Conservation (phyloP, 805 yeast species). For the Suhomyces pyralidae region DNA sequence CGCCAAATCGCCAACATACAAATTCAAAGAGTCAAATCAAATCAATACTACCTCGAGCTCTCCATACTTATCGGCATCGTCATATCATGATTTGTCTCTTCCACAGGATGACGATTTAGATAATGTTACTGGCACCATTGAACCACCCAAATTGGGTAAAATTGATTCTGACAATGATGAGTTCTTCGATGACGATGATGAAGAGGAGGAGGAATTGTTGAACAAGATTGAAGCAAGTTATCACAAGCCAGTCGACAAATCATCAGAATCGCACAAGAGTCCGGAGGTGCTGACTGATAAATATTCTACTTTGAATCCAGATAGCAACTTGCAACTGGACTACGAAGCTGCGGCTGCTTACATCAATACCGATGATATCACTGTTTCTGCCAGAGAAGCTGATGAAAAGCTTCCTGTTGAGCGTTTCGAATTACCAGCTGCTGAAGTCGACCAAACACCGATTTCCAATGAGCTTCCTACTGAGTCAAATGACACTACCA, state of each 20-base stretch:
- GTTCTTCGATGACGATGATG: neutral
- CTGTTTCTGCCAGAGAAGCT: neutral
- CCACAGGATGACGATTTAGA: neutral
- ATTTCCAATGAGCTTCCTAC: neutral
- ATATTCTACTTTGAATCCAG: neutral
- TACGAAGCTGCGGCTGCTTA: constrained; percentile 1
- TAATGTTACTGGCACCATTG: neutral
- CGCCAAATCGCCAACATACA: neutral
- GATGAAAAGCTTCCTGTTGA: neutral
- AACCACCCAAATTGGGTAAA: neutral
- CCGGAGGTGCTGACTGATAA: neutral
- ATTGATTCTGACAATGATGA: neutral
- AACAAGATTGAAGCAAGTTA: neutral
- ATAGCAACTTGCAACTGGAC: constrained; percentile 1
- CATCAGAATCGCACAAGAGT: neutral
- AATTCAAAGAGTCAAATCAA: neutral
- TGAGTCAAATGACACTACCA: neutral
- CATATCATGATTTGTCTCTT: neutral
- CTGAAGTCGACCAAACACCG: neutral
- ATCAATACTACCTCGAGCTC: constrained; percentile 1
- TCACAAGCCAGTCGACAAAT: neutral
- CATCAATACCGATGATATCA: neutral
- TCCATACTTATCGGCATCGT: constrained; percentile 4
- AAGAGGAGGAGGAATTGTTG: neutral
- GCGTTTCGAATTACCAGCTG: neutral